phyloP scores from a whole-genome alignment of 768 basidiomycete genomes.

The Macrolepiota dolichaula region DNA sequence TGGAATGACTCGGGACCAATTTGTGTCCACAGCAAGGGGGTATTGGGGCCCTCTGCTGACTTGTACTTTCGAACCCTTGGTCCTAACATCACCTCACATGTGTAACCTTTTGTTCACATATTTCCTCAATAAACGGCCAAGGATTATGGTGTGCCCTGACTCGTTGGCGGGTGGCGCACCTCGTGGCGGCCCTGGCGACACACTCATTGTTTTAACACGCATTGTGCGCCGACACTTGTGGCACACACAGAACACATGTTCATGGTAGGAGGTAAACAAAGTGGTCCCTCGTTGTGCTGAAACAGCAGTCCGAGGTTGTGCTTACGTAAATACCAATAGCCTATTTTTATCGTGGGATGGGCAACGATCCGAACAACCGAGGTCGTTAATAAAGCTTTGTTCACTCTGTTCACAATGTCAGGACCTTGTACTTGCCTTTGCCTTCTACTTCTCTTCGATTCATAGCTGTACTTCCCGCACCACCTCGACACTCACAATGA shows the following conservation, averaged over 20 bases:
- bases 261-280: neutral
- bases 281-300: neutral
- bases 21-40: neutral
- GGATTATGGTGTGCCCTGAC: no score
- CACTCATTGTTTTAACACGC: neutral
- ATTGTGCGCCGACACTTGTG: neutral
- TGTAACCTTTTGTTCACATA: no score
- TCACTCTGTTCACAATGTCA: neutral
- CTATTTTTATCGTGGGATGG: conserved; percentile 3
- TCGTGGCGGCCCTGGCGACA: neutral
- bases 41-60: no score
- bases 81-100: no score
- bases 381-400: conserved; percentile 11
- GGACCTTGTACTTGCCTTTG: neutral
- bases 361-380: conserved; percentile 7
- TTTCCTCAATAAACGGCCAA: no score
- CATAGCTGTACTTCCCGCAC: conserved; percentile 2
- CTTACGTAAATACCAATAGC: conserved; percentile 13
- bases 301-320: conserved; percentile 7
- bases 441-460: neutral
- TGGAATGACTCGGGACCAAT: neutral
- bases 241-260: neutral
- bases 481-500: conserved; percentile 29
- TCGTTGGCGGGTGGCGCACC: neutral
- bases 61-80: no score